phyloP scores from a whole-genome alignment of 1,284 basidiomycete species.

The Moesziomyces parantarcticus region DNA sequence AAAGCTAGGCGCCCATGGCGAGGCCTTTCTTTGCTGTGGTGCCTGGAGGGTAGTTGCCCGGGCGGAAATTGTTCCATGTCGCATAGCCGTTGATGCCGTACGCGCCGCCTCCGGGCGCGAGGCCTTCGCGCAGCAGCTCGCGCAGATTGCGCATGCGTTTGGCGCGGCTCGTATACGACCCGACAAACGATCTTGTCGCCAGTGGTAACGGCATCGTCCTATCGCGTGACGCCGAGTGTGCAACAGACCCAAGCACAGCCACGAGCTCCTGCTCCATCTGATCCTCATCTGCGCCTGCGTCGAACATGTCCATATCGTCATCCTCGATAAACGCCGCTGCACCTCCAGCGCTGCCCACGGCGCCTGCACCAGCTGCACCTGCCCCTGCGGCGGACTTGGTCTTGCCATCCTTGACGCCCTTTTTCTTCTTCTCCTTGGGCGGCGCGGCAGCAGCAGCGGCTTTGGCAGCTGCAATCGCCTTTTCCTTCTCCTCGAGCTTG shows the following conservation, averaged over 20 bases:
- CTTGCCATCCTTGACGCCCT: constrained; percentile 33
- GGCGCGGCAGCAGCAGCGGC: constrained; percentile 47
- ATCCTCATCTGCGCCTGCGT: constrained; percentile 50
- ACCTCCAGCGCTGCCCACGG: constrained; percentile 3
- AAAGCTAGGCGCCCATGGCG: constrained; percentile 11
- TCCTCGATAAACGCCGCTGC: constrained; percentile 39
- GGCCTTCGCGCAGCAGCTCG: constrained; percentile 54
- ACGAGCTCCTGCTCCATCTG: constrained; percentile 60
- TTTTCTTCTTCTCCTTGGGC: constrained; percentile 63
- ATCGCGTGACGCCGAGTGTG: constrained; percentile 43
- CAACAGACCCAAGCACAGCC: constrained; percentile 48
- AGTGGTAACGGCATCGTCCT: constrained; percentile 57
- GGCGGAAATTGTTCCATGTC: constrained; percentile 22
- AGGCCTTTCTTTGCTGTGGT: constrained; percentile 27
- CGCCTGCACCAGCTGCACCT: constrained; percentile 8
- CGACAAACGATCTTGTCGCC: constrained; percentile 53
- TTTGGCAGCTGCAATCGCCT: constrained; percentile 58
- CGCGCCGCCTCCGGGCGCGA: constrained; percentile 43
- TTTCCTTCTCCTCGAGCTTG: constrained; percentile 75
- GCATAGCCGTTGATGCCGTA: constrained; percentile 50
- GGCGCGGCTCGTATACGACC: constrained; percentile 51
- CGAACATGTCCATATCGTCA: constrained; percentile 60
- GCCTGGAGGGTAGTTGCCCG: constrained; percentile 1
- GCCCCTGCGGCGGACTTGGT: constrained; percentile 5
- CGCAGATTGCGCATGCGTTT: constrained; percentile 58